Evolutionary conservation across 305 asterid species (phyloP).

Genomic region (Rubia occidens): DNA sequence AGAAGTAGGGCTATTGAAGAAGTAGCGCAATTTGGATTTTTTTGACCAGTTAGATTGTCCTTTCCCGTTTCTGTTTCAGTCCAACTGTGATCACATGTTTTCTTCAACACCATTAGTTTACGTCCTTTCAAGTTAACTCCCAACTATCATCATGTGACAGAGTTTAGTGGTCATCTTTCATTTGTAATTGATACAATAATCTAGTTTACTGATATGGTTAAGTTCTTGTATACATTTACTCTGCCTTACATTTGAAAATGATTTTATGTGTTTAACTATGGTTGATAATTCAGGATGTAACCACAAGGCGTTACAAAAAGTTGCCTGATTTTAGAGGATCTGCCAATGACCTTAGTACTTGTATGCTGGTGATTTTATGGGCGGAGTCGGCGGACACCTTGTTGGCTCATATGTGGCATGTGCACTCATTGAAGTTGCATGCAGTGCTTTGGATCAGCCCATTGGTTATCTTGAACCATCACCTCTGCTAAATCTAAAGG

Average conservation of each 20-base stretch:
- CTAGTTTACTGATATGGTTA: too few relatives aligned
- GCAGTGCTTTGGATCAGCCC: constrained; percentile 96
- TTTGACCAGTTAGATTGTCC: not conserved
- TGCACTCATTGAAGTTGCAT: constrained; percentile 32
- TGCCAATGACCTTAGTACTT: too few relatives aligned
- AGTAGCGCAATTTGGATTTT: too few relatives aligned
- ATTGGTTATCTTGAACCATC: constrained; percentile 12
- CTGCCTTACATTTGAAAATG: constrained; percentile 9
- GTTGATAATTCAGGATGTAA: constrained; percentile 26
- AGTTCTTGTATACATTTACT: too few relatives aligned
- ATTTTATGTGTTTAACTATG: constrained; percentile 17
- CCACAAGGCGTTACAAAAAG: too few relatives aligned
- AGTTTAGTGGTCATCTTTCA: not conserved
- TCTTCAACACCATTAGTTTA: too few relatives aligned
- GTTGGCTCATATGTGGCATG: constrained; percentile 82
- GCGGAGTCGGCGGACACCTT: constrained; percentile 43
- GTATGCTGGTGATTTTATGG: too few relatives aligned
- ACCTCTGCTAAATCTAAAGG: too few relatives aligned
- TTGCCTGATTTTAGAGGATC: too few relatives aligned
- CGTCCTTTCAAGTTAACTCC: constrained; percentile 34
- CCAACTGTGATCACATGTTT: not conserved
- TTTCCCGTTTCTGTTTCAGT: not conserved
- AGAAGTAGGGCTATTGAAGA: too few relatives aligned
- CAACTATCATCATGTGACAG: constrained; percentile 32
- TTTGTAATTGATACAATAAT: not conserved